Conservation (phyloP, 1,139 yeast species). For the Zygosaccharomyces sapae region DNA sequence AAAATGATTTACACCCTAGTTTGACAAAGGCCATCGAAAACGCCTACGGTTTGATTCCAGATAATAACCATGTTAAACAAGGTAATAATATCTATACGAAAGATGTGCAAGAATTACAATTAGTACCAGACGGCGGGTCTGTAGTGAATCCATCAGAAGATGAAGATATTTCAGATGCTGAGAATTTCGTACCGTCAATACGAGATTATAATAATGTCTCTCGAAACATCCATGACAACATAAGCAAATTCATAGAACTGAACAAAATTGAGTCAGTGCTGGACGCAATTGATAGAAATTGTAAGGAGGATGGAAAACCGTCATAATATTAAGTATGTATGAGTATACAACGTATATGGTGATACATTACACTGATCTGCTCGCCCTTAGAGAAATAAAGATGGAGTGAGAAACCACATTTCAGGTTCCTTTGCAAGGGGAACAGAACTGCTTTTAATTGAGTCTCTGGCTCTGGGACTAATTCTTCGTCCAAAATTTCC, state of each 20-base stretch:
- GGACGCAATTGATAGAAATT: not conserved
- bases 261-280: slow-evolving; percentile 1
- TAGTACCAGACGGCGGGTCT: slow-evolving; percentile 7
- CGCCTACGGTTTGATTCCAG: slow-evolving; percentile 26
- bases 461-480: slow-evolving; percentile 2
- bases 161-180: slow-evolving; percentile 3
- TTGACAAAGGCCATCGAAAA: slow-evolving; percentile 29
- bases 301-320: not conserved
- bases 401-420: not conserved
- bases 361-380: not conserved
- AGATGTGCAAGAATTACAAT: slow-evolving; percentile 20
- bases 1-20: slow-evolving; percentile 29
- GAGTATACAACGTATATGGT: slow-evolving; percentile 6
- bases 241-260: slow-evolving; percentile 7
- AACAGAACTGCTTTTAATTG: slow-evolving; percentile 1
- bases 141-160: not conserved
- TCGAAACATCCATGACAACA: slow-evolving; percentile 8
- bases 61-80: slow-evolving; percentile 10
- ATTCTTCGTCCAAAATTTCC: not conserved
- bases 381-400: not conserved
- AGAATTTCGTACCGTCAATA: slow-evolving; percentile 15
- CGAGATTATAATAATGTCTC: slow-evolving; percentile 10
- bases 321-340: not conserved
- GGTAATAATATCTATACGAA: slow-evolving; percentile 11
- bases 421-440: not conserved